A percentile compares a stretch with the other conserved stretches of the same genome.
Evolutionary conservation across 768 basidiomycete species (phyloP).

Genomic region (Pisolithus sp.): DNA sequence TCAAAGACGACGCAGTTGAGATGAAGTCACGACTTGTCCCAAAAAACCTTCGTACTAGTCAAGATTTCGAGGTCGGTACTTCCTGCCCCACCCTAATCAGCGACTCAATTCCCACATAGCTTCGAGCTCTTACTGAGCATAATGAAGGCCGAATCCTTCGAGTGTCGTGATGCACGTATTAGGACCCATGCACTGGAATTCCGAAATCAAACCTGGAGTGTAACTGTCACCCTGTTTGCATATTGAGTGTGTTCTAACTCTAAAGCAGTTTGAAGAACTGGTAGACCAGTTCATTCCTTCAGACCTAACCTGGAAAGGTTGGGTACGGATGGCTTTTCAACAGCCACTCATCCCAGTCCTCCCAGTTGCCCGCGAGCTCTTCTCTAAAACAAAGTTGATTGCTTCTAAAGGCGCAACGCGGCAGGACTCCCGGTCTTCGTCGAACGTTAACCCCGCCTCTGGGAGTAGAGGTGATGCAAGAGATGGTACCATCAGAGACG

Average conservation of each 20-base stretch:
- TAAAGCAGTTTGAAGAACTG: conserved; percentile 63
- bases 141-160: conserved; percentile 78
- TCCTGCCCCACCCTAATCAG: conserved; percentile 6
- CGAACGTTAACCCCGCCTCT: conserved; percentile 15
- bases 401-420: conserved; percentile 32
- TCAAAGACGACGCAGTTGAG: conserved; percentile 59
- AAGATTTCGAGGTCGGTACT: conserved; percentile 56
- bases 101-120: conserved; percentile 31
- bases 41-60: conserved; percentile 80
- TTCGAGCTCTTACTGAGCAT: conserved; percentile 71
- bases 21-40: conserved; percentile 76
- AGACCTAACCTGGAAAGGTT: conserved; percentile 71
- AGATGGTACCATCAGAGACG: conserved; percentile 9
- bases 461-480: conserved; percentile 14
- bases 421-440: conserved; percentile 18
- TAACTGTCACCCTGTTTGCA: conserved; percentile 31
- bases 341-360: conserved; percentile 73
- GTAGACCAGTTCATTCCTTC: conserved; percentile 77
- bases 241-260: conserved; percentile 4
- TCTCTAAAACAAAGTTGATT: conserved; percentile 72
- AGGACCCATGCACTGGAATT: conserved; percentile 77
- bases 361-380: conserved; percentile 70
- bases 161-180: conserved; percentile 73
- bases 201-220: conserved; percentile 77
- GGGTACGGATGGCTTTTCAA: conserved; percentile 79